phyloP scores from a whole-genome alignment of 441 rosid species.

The Flueggea neowawraea region DNA sequence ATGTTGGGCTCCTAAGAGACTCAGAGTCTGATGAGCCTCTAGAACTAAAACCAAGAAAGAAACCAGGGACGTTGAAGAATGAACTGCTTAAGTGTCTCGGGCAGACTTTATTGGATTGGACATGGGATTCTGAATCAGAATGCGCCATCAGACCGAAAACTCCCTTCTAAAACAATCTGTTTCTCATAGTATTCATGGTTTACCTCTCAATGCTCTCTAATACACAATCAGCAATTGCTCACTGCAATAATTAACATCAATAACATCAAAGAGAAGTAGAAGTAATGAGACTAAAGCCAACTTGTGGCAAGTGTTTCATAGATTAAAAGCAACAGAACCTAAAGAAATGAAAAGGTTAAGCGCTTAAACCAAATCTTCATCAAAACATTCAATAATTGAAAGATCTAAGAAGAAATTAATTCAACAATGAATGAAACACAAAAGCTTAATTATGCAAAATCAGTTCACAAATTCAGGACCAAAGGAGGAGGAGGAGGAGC shows the following conservation, averaged over 20 bases:
- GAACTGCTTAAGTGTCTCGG: slow-evolving; percentile 33
- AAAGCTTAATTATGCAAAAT: neutral
- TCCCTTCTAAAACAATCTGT: slow-evolving; percentile 10
- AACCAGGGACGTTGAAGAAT: slow-evolving; percentile 34
- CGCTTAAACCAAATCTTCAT: too few relatives aligned
- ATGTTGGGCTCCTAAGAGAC: slow-evolving; percentile 42
- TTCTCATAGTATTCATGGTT: slow-evolving; percentile 17
- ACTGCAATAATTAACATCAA: slow-evolving; percentile 23
- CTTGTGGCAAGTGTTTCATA: too few relatives aligned
- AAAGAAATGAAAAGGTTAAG: too few relatives aligned
- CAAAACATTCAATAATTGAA: neutral
- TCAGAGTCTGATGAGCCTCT: slow-evolving; percentile 29
- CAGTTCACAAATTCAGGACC: too few relatives aligned
- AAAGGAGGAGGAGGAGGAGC: too few relatives aligned
- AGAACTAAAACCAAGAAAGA: slow-evolving; percentile 28
- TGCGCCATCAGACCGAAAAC: slow-evolving; percentile 31
- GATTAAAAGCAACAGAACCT: too few relatives aligned
- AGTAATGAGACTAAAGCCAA: too few relatives aligned
- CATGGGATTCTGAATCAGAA: slow-evolving; percentile 26
- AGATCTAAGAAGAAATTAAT: neutral
- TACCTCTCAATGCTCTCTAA: slow-evolving; percentile 10
- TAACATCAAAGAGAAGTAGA: slow-evolving; percentile 7
- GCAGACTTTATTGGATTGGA: slow-evolving; percentile 29
- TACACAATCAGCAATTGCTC: slow-evolving; percentile 19
- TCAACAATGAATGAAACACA: neutral